phyloP scores from a whole-genome alignment of 768 basidiomycete genomes.

The Cystobasidium onofrii region DNA sequence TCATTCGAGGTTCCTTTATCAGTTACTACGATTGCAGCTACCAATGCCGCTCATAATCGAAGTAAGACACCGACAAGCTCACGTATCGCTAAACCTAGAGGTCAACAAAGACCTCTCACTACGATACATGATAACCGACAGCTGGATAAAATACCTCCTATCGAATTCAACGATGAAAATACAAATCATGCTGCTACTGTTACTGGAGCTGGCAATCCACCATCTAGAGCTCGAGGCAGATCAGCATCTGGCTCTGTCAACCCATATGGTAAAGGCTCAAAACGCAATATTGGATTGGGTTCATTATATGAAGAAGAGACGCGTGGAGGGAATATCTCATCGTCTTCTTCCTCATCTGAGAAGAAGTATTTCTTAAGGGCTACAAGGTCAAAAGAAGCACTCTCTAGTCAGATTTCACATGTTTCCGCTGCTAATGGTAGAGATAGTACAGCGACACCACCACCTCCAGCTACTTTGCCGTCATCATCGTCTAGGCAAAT shows the following conservation, averaged over 20 bases:
- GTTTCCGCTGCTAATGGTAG: constrained; percentile 9
- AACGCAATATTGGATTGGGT: background rate
- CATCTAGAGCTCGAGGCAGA: background rate
- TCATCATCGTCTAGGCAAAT: background rate
- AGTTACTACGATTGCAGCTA: background rate
- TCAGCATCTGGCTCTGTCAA: background rate
- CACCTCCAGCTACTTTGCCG: background rate
- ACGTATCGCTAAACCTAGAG: background rate
- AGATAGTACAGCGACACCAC: constrained; percentile 8
- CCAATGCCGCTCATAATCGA: background rate
- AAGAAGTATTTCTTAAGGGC: constrained; percentile 7
- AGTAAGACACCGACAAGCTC: constrained; percentile 4
- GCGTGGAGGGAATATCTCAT: background rate
- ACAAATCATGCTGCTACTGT: background rate
- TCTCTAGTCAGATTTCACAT: background rate
- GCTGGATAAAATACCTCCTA: constrained; percentile 2
- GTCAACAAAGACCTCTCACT: constrained; percentile 3
- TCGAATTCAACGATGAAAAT: constrained; percentile 17
- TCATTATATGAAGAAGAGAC: background rate
- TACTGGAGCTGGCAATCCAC: background rate
- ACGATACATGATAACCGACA: constrained; percentile 20
- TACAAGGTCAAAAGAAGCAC: constrained; percentile 17
- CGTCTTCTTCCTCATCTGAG: background rate
- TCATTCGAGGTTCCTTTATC: background rate
- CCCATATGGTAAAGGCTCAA: background rate